phyloP scores from a whole-genome alignment of 257 asterid genomes.

The Nicotiana attenuata region DNA sequence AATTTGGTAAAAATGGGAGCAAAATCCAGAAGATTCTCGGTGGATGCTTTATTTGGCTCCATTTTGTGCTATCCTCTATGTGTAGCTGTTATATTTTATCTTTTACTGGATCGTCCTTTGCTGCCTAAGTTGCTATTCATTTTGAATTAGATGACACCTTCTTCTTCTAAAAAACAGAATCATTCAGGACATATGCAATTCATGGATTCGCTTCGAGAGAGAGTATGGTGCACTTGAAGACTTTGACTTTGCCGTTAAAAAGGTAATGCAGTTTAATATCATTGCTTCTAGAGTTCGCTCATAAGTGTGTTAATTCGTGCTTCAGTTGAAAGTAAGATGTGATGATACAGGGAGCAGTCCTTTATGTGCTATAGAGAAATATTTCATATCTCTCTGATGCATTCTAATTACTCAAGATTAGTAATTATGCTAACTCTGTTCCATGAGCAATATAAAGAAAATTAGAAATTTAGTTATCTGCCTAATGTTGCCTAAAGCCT shows the following conservation, averaged over 20 bases:
- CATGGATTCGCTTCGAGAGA: slow-evolving; percentile 95
- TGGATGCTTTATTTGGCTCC: not conserved
- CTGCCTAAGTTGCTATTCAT: slow-evolving; percentile 22
- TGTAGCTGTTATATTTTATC: slow-evolving; percentile 2
- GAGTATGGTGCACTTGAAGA: slow-evolving; percentile 81
- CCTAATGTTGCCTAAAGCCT: not conserved
- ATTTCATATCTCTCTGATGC: not conserved
- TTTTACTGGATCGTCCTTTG: slow-evolving; percentile 1
- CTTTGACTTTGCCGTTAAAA: slow-evolving; percentile 72
- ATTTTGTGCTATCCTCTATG: not conserved
- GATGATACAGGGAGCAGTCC: slow-evolving; percentile 2
- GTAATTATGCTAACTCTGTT: not conserved
- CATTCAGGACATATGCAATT: slow-evolving; percentile 92
- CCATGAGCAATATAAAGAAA: not conserved
- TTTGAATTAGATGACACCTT: slow-evolving; percentile 64
- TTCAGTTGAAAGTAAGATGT: not conserved
- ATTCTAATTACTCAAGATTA: not conserved
- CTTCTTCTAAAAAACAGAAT: slow-evolving; percentile 73
- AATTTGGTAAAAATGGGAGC: not conserved
- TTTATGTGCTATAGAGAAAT: not conserved
- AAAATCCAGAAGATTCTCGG: not conserved
- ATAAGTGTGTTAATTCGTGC: not conserved
- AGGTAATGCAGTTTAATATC: slow-evolving; percentile 39
- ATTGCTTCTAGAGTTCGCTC: not conserved
- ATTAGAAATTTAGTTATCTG: not conserved